Evolutionary conservation across 495 filamentous ascomycete species (phyloP), one percentile per base, ranked within the genome.

Genomic region (Penicillium coprophilum): DNA sequence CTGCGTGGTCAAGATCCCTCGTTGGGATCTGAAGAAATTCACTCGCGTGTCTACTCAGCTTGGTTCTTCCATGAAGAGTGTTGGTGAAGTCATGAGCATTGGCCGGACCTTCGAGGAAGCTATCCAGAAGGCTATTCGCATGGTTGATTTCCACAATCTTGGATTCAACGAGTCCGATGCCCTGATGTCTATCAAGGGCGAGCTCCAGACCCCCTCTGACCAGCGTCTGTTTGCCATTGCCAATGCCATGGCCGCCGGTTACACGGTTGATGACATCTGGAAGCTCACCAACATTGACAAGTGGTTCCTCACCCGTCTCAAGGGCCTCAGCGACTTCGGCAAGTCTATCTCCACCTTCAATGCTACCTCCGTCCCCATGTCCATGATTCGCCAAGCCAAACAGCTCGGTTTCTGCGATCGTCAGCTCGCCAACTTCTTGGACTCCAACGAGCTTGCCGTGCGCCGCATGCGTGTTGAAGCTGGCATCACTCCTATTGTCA

Each of bases 21-120:
- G 94, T 57, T 98, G 94, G 94, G 94, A 98, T 75, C 73, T 98
- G 58, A 97, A 97, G 80, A 98, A 98, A 73, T 98, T 98, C 75
- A 93, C 89, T 27, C 87, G 94, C 53, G 94, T 97, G 19, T 97
- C 93, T 8, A 97, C 91, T 4, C 85, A 92, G 73, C 86, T 98
- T 7, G 91, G 89, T 32, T 97, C 94, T 8, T 97, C 94, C 13
- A 98, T 98, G 94, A 98, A 98, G 88, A 96, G 91, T 80, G 92
- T 98, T 43, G 94, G 94, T 64, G 94, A 98, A 70, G 94, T 98
- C 53, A 97, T 98, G 94, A 92, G 88, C 64, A 97, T 98, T 65
- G 94, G 94, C 54, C 79, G 94, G 59, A 95, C 91, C 0, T 98
- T 98, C 56, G 94, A 98, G 72, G 94, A 98, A 74, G 94, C 94